Evolutionary conservation across 768 basidiomycete species (phyloP), one percentile per base, ranked within the genome.

Genomic region (Multifurca ochricompacta): DNA sequence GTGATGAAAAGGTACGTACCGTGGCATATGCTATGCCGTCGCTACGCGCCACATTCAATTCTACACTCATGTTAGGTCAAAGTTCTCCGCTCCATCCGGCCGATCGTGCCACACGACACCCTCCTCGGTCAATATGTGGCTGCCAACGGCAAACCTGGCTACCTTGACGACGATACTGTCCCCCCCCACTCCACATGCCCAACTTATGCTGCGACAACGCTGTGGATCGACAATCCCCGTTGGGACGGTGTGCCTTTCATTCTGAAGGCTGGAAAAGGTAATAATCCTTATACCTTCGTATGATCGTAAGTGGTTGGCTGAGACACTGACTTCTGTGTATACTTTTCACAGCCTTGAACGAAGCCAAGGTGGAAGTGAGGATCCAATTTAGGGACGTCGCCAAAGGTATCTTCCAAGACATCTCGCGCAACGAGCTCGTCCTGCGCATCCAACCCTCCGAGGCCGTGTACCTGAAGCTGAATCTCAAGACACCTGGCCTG

Each of bases 241-340:
- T 99, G 95, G 95, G 95, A 98, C 69, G 95, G 95, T 54, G 95
- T 99, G 5, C 96, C 95, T 0, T 99, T 98, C 74, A 92, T 98
- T 65, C 77, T 99, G 62, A 97, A 94, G 73, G 96, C 95, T 21
- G 95, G 95, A 48, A 99, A 99, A 79, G 94, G 93, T 56, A 39
- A 45, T 23, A 88, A 62, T 8, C 34, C 1, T n/a, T 11, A 45
- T 5, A 8, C 11, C 25, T 2, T 10, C 16, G 18, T 6, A 18
- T 43, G 43, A 19, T 53, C 13, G 23, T 27, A 23, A 18, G 3
- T 2, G n/a, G n/a, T 23, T 1, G 31, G 21, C 7, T 4, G 18
- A 23, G n/a, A n/a, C n/a, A n/a, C n/a, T n/a, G n/a, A n/a, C n/a
- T n/a, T 32, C 31, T 11, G 31, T 39, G 36, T 18, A 9, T 37